Evolutionary conservation across 1,139 yeast genomes (phyloP).

Genomic region (Meyerozyma sp.): DNA sequence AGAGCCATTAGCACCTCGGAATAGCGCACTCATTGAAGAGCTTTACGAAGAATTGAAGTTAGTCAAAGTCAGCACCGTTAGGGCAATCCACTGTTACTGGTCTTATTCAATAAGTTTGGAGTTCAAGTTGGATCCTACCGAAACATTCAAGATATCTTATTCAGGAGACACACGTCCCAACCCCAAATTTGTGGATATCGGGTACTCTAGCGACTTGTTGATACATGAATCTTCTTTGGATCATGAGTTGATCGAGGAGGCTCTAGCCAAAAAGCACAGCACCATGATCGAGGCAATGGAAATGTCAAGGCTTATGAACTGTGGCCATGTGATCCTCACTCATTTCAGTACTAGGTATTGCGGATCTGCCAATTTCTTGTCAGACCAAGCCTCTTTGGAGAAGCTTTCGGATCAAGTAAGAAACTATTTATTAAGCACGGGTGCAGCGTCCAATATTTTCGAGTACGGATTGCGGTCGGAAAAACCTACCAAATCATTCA

Average conservation of each 20-base stretch:
- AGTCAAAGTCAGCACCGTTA: slow-evolving; percentile 47
- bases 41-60: slow-evolving; percentile 25
- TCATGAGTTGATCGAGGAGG: slow-evolving; percentile 75
- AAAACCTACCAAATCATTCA: slow-evolving; percentile 13
- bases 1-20: slow-evolving; percentile 14
- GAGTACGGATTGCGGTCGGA: slow-evolving; percentile 8
- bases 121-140: slow-evolving; percentile 27
- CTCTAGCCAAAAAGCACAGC: slow-evolving; percentile 78
- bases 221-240: slow-evolving; percentile 94
- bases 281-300: slow-evolving; percentile 83
- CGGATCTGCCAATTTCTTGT: slow-evolving; percentile 46
- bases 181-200: slow-evolving; percentile 53
- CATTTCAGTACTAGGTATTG: slow-evolving; percentile 93
- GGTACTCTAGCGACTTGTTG: slow-evolving; percentile 64
- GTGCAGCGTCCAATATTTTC: slow-evolving; percentile 23
- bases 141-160: slow-evolving; percentile 66
- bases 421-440: background rate
- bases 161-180: slow-evolving; percentile 96
- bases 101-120: slow-evolving; percentile 69
- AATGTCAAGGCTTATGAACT: slow-evolving; percentile 67
- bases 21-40: slow-evolving; percentile 11
- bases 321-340: slow-evolving; percentile 68
- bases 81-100: slow-evolving; percentile 82
- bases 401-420: background rate
- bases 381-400: slow-evolving; percentile 11